Evolutionary conservation across 2,329 filamentous ascomycete genomes (phyloP), one percentile per base, ranked within the genome.

Genomic region (Neonectria ditissima): DNA sequence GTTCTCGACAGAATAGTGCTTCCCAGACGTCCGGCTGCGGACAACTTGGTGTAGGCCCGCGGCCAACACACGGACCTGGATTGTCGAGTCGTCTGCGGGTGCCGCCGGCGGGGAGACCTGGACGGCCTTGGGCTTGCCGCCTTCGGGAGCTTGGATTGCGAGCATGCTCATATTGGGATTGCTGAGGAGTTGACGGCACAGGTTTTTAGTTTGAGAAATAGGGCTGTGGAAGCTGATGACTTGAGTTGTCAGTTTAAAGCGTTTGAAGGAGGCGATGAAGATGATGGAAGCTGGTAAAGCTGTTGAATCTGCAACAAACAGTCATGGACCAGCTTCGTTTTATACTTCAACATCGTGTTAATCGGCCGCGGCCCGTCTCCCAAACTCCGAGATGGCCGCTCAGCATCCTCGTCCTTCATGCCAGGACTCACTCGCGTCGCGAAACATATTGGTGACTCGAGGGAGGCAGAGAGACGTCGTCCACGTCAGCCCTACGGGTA

Each of bases 1-100:
- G 9, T 13, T 70, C 71, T 77, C 77, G 3, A 82, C 78, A 14
- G 81, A 81, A 76, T 87, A 89, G 75, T 89, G 87, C 13, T 74
- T 78, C 1, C 87, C 86, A 1, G 80, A 67, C n/a, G 86, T 86
- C 32, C 86, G 83, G 44, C 79, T 78, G 54, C 83, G 83, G 52
- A 88, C 86, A 4, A 89, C 77, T 13, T 81, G 80, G 71, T 87
- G 86, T 16, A 87, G 77, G 24, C 84, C 86, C 2, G 81, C 73
- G 5, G 85, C 85, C n/a, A 41, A 20, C 16, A 41, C 37, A 8
- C 37, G 37, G 37, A 41, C n/a, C 37, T 41, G 37, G 7, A 20
- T 41, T 41, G 37, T 41, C 37, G 37, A 41, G n/a, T 11, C n/a
- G 37, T 41, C 37, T n/a, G 20, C 8, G 11, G 37, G 37, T 10